Evolutionary conservation across 2,329 filamentous ascomycete genomes (phyloP).

Genomic region (Alternaria sp.): DNA sequence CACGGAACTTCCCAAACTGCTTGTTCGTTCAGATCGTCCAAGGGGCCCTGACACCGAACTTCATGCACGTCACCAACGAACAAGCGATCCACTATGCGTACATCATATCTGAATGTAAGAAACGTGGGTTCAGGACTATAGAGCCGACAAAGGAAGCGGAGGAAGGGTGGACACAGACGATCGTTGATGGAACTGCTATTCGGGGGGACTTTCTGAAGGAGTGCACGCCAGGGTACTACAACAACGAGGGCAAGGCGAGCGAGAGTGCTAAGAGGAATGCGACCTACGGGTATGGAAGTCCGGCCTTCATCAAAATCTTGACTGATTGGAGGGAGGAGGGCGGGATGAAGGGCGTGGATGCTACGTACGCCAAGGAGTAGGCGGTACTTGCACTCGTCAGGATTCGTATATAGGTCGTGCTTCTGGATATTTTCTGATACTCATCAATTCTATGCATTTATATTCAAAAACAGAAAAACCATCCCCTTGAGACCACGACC

Average conservation of each 20-base stretch:
- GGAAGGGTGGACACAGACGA: slow-evolving; percentile 58
- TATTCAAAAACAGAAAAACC: neutral
- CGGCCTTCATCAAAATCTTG: slow-evolving; percentile 44
- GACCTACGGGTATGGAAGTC: slow-evolving; percentile 41
- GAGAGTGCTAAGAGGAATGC: slow-evolving; percentile 19
- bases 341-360: slow-evolving; percentile 34
- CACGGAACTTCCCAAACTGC: slow-evolving; percentile 64
- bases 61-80: slow-evolving; percentile 36
- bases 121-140: slow-evolving; percentile 43
- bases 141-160: slow-evolving; percentile 59
- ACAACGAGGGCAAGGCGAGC: slow-evolving; percentile 39
- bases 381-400: too few relatives aligned
- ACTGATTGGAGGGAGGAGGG: slow-evolving; percentile 43
- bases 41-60: slow-evolving; percentile 34
- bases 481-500: too few relatives aligned
- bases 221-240: slow-evolving; percentile 66
- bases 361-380: slow-evolving; percentile 1
- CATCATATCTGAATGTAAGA: slow-evolving; percentile 51
- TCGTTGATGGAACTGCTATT: slow-evolving; percentile 53
- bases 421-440: too few relatives aligned
- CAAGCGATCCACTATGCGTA: slow-evolving; percentile 56
- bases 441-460: neutral
- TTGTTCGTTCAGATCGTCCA: slow-evolving; percentile 50
- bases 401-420: neutral
- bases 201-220: slow-evolving; percentile 52